phyloP scores from a whole-genome alignment of 805 yeast genomes.

The Kodamaea kakaduensis region DNA sequence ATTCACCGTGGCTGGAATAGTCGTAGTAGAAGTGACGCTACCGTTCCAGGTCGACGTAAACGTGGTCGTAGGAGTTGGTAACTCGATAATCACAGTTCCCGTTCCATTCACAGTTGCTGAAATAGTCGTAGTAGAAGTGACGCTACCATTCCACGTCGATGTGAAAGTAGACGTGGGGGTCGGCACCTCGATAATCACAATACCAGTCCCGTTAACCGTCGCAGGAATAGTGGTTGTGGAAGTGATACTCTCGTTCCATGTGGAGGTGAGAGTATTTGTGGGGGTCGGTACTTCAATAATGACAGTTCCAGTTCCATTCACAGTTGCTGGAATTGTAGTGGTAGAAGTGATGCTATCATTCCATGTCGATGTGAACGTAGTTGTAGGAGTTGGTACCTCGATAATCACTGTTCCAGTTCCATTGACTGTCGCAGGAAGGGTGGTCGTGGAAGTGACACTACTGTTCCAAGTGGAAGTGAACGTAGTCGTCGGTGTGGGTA shows the following conservation, averaged over 20 bases:
- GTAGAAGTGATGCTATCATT: slow-evolving; percentile 6
- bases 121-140: slow-evolving; percentile 11
- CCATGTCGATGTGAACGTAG: slow-evolving; percentile 8
- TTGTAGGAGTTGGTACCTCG: slow-evolving; percentile 12
- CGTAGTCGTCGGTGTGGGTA: slow-evolving; percentile 14
- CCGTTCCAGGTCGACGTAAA: slow-evolving; percentile 5
- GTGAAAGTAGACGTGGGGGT: slow-evolving; percentile 16
- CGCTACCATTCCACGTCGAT: slow-evolving; percentile 14
- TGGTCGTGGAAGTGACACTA: slow-evolving; percentile 9
- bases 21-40: slow-evolving; percentile 11
- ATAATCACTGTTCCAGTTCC: slow-evolving; percentile 12
- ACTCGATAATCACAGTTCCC: slow-evolving; percentile 12
- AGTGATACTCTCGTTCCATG: slow-evolving; percentile 10
- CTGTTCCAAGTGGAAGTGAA: slow-evolving; percentile 10
- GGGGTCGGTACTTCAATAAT: slow-evolving; percentile 13
- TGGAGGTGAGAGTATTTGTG: slow-evolving; percentile 2
- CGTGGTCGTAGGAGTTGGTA: slow-evolving; percentile 13
- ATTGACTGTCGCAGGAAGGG: slow-evolving; percentile 4
- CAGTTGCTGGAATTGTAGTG: slow-evolving; percentile 1
- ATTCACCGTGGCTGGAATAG: slow-evolving; percentile 12
- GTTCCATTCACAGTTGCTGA: slow-evolving; percentile 10
- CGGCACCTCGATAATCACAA: slow-evolving; percentile 15
- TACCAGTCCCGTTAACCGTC: slow-evolving; percentile 6
- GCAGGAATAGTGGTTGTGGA: slow-evolving; percentile 7
- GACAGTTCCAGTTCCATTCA: slow-evolving; percentile 13